phyloP scores from a whole-genome alignment of 1,284 basidiomycete species.

The Boletus calvinii region DNA sequence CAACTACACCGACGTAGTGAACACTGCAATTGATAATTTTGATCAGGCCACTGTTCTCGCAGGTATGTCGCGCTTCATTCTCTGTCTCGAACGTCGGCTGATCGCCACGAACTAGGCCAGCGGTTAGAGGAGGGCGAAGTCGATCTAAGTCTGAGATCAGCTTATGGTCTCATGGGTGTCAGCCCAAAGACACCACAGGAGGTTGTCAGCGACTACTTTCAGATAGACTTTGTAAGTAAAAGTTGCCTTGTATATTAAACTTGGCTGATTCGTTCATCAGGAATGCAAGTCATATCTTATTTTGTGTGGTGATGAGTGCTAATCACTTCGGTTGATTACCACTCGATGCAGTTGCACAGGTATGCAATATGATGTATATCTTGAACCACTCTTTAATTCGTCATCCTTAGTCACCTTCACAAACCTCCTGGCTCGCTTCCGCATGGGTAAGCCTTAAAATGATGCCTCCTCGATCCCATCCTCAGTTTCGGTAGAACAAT shows the following conservation, averaged over 20 bases:
- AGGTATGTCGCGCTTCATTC: not conserved
- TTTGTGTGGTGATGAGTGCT: not conserved
- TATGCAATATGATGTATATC: not conserved
- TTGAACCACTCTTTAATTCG: not conserved
- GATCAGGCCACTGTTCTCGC: conserved; percentile 5
- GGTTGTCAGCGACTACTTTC: conserved; percentile 10
- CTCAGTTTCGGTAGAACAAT: conserved; percentile 7
- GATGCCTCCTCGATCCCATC: not conserved
- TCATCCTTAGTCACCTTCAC: conserved; percentile 6
- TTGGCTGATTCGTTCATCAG: conserved; percentile 5
- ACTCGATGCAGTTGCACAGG: conserved; percentile 9
- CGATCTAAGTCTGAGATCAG: conserved; percentile 13
- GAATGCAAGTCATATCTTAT: conserved; percentile 12
- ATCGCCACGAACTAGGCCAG: conserved; percentile 2
- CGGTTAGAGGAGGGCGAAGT: conserved; percentile 9
- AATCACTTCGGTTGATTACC: not conserved
- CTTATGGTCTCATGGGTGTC: conserved; percentile 11
- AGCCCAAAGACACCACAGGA: conserved; percentile 14
- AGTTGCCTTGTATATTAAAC: not conserved
- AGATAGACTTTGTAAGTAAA: conserved; percentile 12
- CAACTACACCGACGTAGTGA: conserved; percentile 14
- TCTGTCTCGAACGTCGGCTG: not conserved
- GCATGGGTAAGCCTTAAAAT: conserved; percentile 5
- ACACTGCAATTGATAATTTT: conserved; percentile 10
- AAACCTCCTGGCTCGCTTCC: conserved; percentile 13